Base-by-base conservation (phyloP, 225 moss, liverwort and hornwort species). In the Marchantia paleacea region DNA sequence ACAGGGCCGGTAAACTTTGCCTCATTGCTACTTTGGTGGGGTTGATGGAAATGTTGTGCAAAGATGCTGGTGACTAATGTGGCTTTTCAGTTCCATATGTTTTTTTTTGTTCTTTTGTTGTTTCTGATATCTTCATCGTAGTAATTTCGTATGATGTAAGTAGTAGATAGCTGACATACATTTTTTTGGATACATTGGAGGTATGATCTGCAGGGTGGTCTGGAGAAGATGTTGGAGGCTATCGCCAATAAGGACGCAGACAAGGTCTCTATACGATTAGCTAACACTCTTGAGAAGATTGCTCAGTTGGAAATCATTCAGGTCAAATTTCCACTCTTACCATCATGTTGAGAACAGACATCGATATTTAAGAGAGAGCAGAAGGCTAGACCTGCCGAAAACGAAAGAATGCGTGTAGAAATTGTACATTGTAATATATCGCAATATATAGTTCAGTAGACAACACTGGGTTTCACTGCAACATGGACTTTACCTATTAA, bases 221-320 rank as follows among this genome's bases (percentile, higher is more conserved):
- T 99, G 53, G 77, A 82, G 51, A 92, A 89, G 19, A 82, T 99
- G 78, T 81, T 91, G 29, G 94, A 92, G 48, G 94, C 99, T 31
- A 89, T 99, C 69, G 89, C 85, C 10, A 89, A 86, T 26, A 99
- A 99, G 79, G 99, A 99, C 84, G 81, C 99, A 25, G 95, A 99
- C 53, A 99, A 94, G 81, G 86, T 99, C 10, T 99, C 99, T 12
- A 92, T 99, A 80, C 91, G 94, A 12, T 85, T 99, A 29, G 81
- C 95, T 7, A 88, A 87, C 50, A 88, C 89, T 18, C 91, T 99
- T 28, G 99, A 95, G 75, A 84, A 80, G 39, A 78, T 99, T 1
- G 83, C 94, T 31, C 89, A 95, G 30, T 55, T 99, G 79, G 92
- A 92, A 80, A 86, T 92, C 51, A 81, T 87, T 52, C 85, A 89